Percentiles rank a stretch among this genome's conserved stretches.
phyloP scores from a whole-genome alignment of 2,329 filamentous ascomycete genomes.

The Alternaria sp. region DNA sequence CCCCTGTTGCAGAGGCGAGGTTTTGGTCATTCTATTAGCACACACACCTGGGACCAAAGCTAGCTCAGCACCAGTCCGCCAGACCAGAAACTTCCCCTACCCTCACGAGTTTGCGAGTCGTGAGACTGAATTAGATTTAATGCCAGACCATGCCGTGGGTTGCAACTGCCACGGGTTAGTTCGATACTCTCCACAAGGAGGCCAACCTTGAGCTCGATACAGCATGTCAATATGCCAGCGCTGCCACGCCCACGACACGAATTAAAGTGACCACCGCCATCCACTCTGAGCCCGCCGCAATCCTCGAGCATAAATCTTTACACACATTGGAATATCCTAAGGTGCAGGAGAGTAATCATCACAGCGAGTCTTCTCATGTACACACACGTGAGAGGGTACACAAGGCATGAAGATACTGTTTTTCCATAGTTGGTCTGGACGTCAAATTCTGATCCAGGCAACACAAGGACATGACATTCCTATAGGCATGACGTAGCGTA shows the following conservation, averaged over 20 bases:
- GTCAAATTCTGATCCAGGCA: background rate
- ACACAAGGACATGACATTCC: background rate
- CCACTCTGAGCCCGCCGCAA: background rate
- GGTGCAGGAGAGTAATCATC: background rate
- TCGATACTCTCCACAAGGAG: background rate
- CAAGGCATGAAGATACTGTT: background rate
- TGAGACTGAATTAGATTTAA: background rate
- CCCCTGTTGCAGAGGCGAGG: background rate
- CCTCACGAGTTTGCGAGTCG: background rate
- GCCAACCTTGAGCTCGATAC: background rate
- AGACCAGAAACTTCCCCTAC: background rate
- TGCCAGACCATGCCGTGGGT: background rate
- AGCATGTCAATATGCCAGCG: background rate
- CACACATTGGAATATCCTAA: background rate
- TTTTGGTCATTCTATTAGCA: background rate
- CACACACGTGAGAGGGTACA: background rate
- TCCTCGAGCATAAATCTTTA: background rate
- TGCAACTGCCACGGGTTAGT: background rate
- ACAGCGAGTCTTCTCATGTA: background rate
- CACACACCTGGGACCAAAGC: background rate
- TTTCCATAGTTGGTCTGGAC: background rate
- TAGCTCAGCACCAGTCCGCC: background rate
- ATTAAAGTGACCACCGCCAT: background rate
- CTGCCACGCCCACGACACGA: background rate
- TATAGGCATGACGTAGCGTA: background rate